Conservation (phyloP, 352 stramenopile genomes). For the Blastocystis hominis region DNA sequence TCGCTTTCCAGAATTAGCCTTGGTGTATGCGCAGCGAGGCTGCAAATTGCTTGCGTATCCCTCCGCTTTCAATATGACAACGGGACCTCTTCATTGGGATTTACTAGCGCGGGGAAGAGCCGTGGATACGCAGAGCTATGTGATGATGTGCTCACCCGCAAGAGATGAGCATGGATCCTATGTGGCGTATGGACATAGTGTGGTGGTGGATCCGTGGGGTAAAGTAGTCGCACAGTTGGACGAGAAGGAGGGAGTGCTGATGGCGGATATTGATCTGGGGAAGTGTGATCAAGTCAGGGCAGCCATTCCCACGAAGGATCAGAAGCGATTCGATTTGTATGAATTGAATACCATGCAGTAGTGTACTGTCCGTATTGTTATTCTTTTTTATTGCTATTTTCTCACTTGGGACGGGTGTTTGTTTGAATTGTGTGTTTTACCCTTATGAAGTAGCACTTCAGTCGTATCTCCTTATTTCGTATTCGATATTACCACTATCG, state of each 20-base stretch:
- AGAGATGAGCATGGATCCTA: conserved; percentile 70
- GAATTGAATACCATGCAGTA: conserved; percentile 18
- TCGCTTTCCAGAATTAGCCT: conserved; percentile 91
- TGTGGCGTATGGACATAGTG: conserved; percentile 54
- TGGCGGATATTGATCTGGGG: conserved; percentile 22
- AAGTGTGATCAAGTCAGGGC: conserved; percentile 5
- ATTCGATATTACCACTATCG: no score
- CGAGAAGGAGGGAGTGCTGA: conserved; percentile 47
- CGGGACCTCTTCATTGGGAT: conserved; percentile 94
- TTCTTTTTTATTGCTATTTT: not conserved
- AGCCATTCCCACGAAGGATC: conserved; percentile 25
- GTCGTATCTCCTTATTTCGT: no score
- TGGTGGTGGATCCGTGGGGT: conserved; percentile 37
- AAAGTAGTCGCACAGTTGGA: conserved; percentile 31
- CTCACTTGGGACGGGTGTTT: not conserved
- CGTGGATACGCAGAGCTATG: conserved; percentile 82
- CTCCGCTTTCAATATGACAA: conserved; percentile 83
- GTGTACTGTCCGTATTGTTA: conserved; percentile 16
- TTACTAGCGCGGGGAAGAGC: conserved; percentile 88
- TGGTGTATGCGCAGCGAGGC: conserved; percentile 72
- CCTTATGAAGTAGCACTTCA: no score
- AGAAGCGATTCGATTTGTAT: conserved; percentile 52
- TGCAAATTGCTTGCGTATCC: conserved; percentile 76
- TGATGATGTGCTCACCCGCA: conserved; percentile 86
- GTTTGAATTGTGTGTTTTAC: no score